Percentiles rank a stretch among this genome's conserved stretches.
phyloP scores from a whole-genome alignment of 768 basidiomycete genomes.

The Serendipita vermifera region DNA sequence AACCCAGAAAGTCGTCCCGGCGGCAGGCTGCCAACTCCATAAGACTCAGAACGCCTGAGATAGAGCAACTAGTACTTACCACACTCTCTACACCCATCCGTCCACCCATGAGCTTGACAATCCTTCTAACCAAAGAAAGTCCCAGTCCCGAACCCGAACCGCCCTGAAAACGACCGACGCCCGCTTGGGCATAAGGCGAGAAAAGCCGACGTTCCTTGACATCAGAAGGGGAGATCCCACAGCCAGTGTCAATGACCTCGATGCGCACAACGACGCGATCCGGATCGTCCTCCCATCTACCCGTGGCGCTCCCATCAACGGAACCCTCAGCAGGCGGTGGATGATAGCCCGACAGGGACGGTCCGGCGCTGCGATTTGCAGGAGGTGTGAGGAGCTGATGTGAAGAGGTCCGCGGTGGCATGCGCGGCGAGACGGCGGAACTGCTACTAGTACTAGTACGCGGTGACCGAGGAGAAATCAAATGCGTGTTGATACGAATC shows the following conservation, averaged over 20 bases:
- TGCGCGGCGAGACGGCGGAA: neutral
- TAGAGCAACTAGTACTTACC: conserved; percentile 17
- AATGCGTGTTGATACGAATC: conserved; percentile 18
- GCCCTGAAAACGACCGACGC: conserved; percentile 31
- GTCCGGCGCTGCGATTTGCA: too few species aligned
- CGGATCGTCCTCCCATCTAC: neutral
- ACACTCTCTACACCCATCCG: conserved; percentile 27
- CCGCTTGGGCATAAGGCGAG: conserved; percentile 27
- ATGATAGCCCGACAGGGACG: too few species aligned
- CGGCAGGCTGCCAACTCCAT: neutral
- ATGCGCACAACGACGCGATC: conserved; percentile 27
- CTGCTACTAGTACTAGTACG: neutral
- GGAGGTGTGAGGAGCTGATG: neutral
- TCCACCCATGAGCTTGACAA: conserved; percentile 30
- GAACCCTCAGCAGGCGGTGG: neutral
- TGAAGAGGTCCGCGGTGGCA: neutral
- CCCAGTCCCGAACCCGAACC: conserved; percentile 34
- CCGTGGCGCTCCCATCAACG: neutral
- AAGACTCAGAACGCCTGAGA: neutral
- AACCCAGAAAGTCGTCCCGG: conserved; percentile 17
- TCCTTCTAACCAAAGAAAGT: conserved; percentile 30
- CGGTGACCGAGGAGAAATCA: conserved; percentile 17
- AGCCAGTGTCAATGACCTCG: conserved; percentile 32
- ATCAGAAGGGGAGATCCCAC: conserved; percentile 27
- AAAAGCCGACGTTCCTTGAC: conserved; percentile 24